A percentile compares a stretch with the other conserved stretches of the same genome.
Conservation (phyloP, 306 rosid species). For the Geum urbanum region DNA sequence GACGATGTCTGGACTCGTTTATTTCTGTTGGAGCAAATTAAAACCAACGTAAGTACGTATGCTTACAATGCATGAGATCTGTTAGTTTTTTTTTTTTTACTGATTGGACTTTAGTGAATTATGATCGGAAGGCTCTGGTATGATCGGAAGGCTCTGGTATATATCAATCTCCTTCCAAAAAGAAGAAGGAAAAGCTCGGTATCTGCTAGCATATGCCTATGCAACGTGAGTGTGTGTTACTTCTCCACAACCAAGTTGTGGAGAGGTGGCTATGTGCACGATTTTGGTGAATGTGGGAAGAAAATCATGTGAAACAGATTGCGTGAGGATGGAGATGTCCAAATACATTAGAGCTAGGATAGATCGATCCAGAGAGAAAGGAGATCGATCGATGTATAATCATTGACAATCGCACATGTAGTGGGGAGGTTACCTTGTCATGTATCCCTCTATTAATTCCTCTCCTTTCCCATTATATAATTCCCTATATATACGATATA, state of each 20-base stretch:
- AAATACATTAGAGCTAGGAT: slow-evolving; percentile 24
- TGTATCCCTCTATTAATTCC: slow-evolving; percentile 10
- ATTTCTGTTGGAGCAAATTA: too few species aligned
- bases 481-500: background rate
- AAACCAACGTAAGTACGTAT: too few species aligned
- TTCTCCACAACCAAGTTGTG: slow-evolving; percentile 21
- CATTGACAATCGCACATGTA: slow-evolving; percentile 48
- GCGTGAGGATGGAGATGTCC: slow-evolving; percentile 51
- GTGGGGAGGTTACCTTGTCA: slow-evolving; percentile 35
- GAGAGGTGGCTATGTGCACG: slow-evolving; percentile 68
- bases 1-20: too few species aligned
- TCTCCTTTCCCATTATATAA: background rate
- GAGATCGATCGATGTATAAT: slow-evolving; percentile 11
- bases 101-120: too few species aligned
- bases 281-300: slow-evolving; percentile 48
- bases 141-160: too few species aligned
- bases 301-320: slow-evolving; percentile 42
- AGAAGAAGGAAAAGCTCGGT: too few species aligned
- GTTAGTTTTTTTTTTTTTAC: too few species aligned
- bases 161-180: too few species aligned
- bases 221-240: background rate
- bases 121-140: too few species aligned
- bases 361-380: background rate
- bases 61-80: too few species aligned
- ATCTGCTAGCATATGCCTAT: background rate